Evolutionary conservation across 805 yeast species (phyloP), one percentile per base, ranked within the genome.

Genomic region (Hanseniaspora pseudoguilliermondii): DNA sequence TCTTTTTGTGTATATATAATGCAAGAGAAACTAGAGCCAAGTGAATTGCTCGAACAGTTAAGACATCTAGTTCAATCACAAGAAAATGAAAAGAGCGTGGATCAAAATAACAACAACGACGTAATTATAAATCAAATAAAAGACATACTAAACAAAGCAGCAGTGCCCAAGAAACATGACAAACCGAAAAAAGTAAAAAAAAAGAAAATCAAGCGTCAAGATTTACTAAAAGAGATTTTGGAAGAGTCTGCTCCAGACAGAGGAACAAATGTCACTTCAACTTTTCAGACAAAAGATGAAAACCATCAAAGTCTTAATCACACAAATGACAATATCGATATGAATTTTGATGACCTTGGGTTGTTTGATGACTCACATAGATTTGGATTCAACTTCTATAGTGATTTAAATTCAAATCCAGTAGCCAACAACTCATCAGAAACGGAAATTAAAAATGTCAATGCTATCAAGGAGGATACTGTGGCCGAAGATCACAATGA

Each of bases 201-300:
- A 27, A 53, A 53, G 23, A 53, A 46, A 32, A 53, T 53, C n/a
- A 44, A 44, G 18, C 35, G 56, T 29, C 56, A 53, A 11, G 56
- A 53, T 39, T 23, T 53, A 4, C 29, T 53, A 11, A 53, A 39
- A 29, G 50, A 53, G 39, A 53, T 53, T 9, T 23, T 53, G 20
- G 56, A 53, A 21, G 56, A 41, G 20, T 32, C 55, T 11, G 20
- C 27, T 18, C 27, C 46, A 10, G 44, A 49, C 2, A 46, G 35
- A 34, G 11, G 16, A 20, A 5, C 49, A 34, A 13, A 34, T 5
- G 16, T 9, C 11, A 13, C 11, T 20, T 15, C 39, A 20, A 3
- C 18, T 15, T 20, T 5, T 23, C 27, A 15, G 16, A 6, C 8
- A 3, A 21, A 23, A 5, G n/a, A n/a, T 10, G 20, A 36, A 2